Percentiles rank a stretch among this genome's conserved stretches.
These are phyloP conservation scores for Cenchrus purpureus DNA, from an alignment of 176 grass and related monocot genomes.

Conservation along the genomic window DNA sequence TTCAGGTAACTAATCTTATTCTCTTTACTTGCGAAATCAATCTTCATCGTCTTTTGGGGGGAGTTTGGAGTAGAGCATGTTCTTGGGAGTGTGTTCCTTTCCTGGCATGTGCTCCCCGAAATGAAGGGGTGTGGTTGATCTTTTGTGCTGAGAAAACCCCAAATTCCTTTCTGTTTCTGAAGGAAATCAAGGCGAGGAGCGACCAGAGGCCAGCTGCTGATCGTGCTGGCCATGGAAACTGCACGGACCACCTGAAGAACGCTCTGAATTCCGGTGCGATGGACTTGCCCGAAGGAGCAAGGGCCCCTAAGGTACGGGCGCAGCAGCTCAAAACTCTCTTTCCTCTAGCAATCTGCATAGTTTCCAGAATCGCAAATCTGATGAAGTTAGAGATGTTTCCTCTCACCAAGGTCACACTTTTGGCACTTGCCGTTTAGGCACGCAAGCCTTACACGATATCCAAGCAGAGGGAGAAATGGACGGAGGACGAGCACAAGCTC, in stretches of 20 bases:
- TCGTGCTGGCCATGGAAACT: neutral
- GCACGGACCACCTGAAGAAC: constrained; percentile 22
- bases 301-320: constrained; percentile 58
- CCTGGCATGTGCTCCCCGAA: neutral
- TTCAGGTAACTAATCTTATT: constrained; percentile 34
- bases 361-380: neutral
- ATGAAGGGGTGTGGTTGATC: neutral
- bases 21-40: neutral
- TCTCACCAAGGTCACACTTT: constrained; percentile 16
- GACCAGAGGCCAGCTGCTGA: neutral
- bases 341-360: neutral
- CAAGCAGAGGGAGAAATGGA: constrained; percentile 94
- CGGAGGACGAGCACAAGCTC: constrained; percentile 83
- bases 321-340: neutral
- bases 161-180: neutral
- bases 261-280: neutral
- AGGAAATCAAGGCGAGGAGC: constrained; percentile 28
- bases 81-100: neutral
- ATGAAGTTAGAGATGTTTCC: constrained; percentile 4
- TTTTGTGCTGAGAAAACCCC: neutral
- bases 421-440: constrained; percentile 46
- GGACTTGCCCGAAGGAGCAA: constrained; percentile 42
- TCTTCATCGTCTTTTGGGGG: neutral
- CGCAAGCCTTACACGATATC: constrained; percentile 94
- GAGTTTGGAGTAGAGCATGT: neutral